Percentiles rank a stretch among this genome's conserved stretches.
Evolutionary conservation across 2,329 filamentous ascomycete genomes (phyloP).

Genomic region (Arthroderma sp.): DNA sequence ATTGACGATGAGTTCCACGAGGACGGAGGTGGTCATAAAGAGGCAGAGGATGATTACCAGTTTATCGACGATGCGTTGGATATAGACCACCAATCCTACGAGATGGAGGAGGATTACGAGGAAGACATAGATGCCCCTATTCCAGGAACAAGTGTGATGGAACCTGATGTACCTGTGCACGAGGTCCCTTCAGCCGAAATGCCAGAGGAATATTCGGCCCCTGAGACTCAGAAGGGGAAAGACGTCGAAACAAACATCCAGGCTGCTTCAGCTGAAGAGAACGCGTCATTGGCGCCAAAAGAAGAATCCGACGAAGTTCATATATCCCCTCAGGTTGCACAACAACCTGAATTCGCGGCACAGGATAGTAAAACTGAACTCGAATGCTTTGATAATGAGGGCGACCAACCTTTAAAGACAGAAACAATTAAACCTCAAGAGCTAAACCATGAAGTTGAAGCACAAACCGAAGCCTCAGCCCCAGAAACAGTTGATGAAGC

Average conservation of each 20-base stretch:
- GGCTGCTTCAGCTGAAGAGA: neutral
- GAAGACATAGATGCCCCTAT: constrained; percentile 25
- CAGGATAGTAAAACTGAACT: neutral
- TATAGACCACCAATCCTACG: constrained; percentile 11
- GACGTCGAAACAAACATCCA: neutral
- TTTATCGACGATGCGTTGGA: constrained; percentile 2
- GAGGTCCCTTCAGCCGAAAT: neutral
- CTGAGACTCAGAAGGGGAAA: neutral
- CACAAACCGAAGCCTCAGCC: neutral
- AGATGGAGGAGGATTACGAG: constrained; percentile 32
- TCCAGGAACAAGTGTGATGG: constrained; percentile 8
- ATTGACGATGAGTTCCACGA: constrained; percentile 31
- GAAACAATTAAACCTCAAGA: neutral
- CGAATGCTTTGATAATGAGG: neutral
- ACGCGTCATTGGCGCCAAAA: neutral
- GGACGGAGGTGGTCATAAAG: neutral
- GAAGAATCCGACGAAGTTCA: neutral
- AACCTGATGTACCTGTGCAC: neutral
- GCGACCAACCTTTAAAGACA: neutral
- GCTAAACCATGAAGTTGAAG: neutral
- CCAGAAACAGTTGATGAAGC: neutral
- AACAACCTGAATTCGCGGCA: neutral
- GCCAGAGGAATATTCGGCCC: neutral
- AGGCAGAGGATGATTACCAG: constrained; percentile 19
- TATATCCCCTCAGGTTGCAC: neutral